Evolutionary conservation across 2,329 filamentous ascomycete species (phyloP), one percentile per base, ranked within the genome.

Genomic region (Colletotrichum cordylinicola): DNA sequence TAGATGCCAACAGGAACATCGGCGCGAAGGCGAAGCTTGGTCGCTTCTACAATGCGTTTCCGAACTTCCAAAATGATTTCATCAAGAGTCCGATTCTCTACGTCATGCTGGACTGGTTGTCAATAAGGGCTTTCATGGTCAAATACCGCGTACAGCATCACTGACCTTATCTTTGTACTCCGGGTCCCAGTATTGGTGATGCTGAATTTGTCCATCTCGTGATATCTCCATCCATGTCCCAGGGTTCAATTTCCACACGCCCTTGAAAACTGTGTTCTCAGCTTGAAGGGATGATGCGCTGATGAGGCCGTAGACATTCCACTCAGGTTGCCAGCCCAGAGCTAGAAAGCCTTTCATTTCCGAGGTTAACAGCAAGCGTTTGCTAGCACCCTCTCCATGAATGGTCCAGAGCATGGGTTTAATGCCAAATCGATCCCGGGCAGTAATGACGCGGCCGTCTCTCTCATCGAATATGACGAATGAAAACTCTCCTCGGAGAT

Each of bases 1-100:
- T 90, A 92, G 70, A 92, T 83, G 3, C 89, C 91, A 4, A 92
- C 84, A 1, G 89, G 89, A 0, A 92, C 91, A 79, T 92, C 91
- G 1, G 90, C 90, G 24, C 87, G 85, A 8, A 92, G 82, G 9
- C 90, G 87, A 29, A 90, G 77, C 15, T 85, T 85, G 8, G 92
- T 83, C 0, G 90, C 85, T 48, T 92, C 88, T 2, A 91, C 79
- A 9, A 92, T 78, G 3, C 84, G 84, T 48, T 89, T 81, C 8
- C 90, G 84, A 1, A 92, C 88, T 4, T 85, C 87, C 16, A 82
- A 75, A 4, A 91, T 82, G 81, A 91, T 88, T 62, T 91, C 89
- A 24, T 90, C 84, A 52, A 87, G 83, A 1, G 83, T 86, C 4
- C 88, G 84, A 0, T 81, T 80, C 35, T 90, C 89, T 1, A 81